Conservation (phyloP, 1,284 basidiomycete genomes). For the Rugosomyces carneus region DNA sequence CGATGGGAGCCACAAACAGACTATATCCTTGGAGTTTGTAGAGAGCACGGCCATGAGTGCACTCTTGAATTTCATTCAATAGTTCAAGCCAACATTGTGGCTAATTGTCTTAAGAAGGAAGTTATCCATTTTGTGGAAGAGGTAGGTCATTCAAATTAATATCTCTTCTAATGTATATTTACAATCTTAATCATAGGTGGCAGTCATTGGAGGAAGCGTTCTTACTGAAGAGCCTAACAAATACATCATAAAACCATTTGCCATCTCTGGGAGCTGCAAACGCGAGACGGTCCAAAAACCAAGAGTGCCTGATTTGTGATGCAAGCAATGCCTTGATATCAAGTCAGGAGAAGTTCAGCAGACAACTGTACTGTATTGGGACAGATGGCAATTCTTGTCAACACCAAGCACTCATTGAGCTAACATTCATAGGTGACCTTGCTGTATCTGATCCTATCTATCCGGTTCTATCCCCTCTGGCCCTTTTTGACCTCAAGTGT, state of each 20-base stretch:
- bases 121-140: neutral
- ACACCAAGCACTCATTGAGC: too few relatives aligned
- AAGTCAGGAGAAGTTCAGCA: too few relatives aligned
- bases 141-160: too few relatives aligned
- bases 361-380: too few relatives aligned
- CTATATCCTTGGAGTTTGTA: conserved; percentile 19
- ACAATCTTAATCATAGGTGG: conserved; percentile 20
- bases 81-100: neutral
- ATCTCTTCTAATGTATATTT: too few relatives aligned
- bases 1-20: conserved; percentile 18
- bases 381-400: too few relatives aligned
- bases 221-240: conserved; percentile 12
- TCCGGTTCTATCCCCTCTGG: conserved; percentile 6
- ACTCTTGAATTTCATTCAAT: conserved; percentile 15
- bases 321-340: too few relatives aligned
- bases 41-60: conserved; percentile 14
- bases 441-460: too few relatives aligned
- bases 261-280: conserved; percentile 17
- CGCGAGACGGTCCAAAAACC: too few relatives aligned
- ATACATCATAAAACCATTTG: conserved; percentile 17
- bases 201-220: conserved; percentile 19
- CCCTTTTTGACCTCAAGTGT: conserved; percentile 23
- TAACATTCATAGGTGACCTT: too few relatives aligned
- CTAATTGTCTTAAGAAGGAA: too few relatives aligned
- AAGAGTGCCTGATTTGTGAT: too few relatives aligned